These are phyloP conservation scores for Cercis canadensis DNA, from an alignment of 306 rosid genomes.

Conservation along the genomic window DNA sequence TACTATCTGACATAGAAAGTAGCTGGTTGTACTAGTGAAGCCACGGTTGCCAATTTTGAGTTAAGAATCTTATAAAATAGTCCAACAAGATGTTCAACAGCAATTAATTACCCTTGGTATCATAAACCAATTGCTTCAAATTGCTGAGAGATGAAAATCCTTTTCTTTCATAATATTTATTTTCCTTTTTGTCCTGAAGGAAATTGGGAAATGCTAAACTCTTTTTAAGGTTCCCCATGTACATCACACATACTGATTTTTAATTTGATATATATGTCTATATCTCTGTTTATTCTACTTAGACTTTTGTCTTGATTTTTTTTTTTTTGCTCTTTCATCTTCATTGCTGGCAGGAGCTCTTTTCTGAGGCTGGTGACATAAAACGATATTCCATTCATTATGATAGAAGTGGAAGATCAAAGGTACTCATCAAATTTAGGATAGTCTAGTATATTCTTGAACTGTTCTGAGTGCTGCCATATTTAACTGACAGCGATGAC, in stretches of 20 bases:
- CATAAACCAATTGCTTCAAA: too few relatives aligned
- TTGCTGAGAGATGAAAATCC: too few relatives aligned
- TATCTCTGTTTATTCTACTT: background rate
- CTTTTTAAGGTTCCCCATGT: background rate
- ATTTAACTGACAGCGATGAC: too few relatives aligned
- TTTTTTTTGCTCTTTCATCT: background rate
- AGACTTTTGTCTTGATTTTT: too few relatives aligned
- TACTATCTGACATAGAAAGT: background rate
- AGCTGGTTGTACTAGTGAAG: background rate
- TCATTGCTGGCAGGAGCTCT: constrained; percentile 1
- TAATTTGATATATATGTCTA: background rate
- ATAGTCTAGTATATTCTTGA: background rate
- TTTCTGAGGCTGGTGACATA: constrained; percentile 1
- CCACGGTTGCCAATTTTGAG: background rate
- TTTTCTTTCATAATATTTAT: too few relatives aligned
- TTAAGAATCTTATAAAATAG: too few relatives aligned
- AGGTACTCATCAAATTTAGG: background rate
- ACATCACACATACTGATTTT: background rate
- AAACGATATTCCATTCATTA: constrained; percentile 7
- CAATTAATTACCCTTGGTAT: background rate
- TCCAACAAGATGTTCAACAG: too few relatives aligned
- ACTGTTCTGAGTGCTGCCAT: background rate
- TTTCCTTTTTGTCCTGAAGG: background rate
- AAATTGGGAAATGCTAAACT: background rate
- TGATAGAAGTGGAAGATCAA: constrained; percentile 23